These are phyloP conservation scores for Venturia aucupariae DNA, from an alignment of 2,329 filamentous ascomycete genomes.

Conservation along the genomic window DNA sequence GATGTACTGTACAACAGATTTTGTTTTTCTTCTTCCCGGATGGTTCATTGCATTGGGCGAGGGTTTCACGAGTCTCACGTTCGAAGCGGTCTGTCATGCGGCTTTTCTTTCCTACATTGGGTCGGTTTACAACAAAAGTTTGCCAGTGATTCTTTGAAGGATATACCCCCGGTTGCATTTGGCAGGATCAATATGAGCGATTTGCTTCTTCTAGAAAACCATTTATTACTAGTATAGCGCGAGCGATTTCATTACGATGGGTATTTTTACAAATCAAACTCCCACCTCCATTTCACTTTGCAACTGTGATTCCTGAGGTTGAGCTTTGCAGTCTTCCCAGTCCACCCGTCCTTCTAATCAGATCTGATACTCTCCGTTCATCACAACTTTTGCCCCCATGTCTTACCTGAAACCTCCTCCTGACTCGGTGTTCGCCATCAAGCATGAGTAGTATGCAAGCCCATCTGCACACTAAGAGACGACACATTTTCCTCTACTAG, in stretches of 20 bases:
- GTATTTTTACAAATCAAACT: not conserved
- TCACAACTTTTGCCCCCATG: not conserved
- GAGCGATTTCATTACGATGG: not conserved
- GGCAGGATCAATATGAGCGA: not conserved
- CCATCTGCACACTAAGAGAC: not conserved
- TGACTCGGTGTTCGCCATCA: not conserved
- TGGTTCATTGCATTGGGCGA: slow-evolving; percentile 9
- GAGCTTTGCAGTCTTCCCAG: not conserved
- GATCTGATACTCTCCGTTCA: not conserved
- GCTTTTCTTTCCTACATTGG: slow-evolving; percentile 3
- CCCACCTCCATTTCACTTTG: not conserved
- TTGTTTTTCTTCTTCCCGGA: not conserved
- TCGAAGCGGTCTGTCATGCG: slow-evolving; percentile 10
- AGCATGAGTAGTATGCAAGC: not conserved
- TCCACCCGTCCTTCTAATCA: not conserved
- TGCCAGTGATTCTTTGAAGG: slow-evolving; percentile 3
- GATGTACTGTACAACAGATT: slow-evolving; percentile 9
- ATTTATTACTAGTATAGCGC: slow-evolving; percentile 4
- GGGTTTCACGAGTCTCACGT: slow-evolving; percentile 8
- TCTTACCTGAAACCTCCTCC: not conserved
- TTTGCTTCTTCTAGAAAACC: not conserved
- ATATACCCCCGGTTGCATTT: slow-evolving; percentile 12
- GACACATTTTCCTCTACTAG: not conserved
- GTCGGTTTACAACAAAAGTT: slow-evolving; percentile 9
- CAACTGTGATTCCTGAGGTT: not conserved